Evolutionary conservation across 495 filamentous ascomycete species (phyloP).

Genomic region (Penicillium alfredii): DNA sequence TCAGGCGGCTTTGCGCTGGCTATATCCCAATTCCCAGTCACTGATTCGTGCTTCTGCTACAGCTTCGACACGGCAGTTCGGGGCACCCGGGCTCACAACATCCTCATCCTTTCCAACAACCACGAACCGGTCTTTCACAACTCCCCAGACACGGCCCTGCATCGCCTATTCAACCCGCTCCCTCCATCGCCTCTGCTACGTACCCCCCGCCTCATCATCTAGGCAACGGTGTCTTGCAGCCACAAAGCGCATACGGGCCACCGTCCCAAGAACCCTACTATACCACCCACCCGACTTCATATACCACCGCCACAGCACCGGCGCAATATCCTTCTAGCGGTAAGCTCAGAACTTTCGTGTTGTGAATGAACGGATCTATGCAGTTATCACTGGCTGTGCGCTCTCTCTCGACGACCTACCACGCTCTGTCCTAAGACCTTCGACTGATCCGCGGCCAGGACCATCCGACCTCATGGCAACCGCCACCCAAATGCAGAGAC

Average conservation of each 20-base stretch:
- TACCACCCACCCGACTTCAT: conserved; percentile 60
- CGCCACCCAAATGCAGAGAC: conserved; percentile 70
- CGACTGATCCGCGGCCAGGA: conserved; percentile 52
- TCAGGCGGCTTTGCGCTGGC: conserved; percentile 7
- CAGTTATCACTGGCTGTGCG: too few species aligned
- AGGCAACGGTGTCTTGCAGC: conserved; percentile 38
- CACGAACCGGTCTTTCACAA: conserved; percentile 58
- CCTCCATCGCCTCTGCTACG: conserved; percentile 47
- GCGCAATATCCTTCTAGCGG: conserved; percentile 74
- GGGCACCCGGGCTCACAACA: conserved; percentile 29
- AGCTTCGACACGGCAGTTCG: conserved; percentile 33
- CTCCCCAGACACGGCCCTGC: conserved; percentile 54
- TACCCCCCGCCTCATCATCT: conserved; percentile 53
- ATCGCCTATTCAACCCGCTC: conserved; percentile 41
- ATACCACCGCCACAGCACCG: conserved; percentile 62
- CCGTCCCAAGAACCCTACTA: conserved; percentile 70
- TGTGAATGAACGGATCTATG: too few species aligned
- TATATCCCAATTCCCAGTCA: conserved; percentile 10
- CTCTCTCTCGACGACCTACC: too few species aligned
- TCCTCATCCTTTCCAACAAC: conserved; percentile 43
- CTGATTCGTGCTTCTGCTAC: conserved; percentile 20
- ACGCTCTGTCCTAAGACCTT: too few species aligned
- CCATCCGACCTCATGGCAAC: conserved; percentile 91
- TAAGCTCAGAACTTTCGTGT: conserved; percentile 46
- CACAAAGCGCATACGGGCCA: conserved; percentile 50